A percentile compares a stretch with the other conserved stretches of the same genome.
These are phyloP conservation scores for Iris macrosiphon DNA, from an alignment of 106 monocot species.

Conservation along the genomic window DNA sequence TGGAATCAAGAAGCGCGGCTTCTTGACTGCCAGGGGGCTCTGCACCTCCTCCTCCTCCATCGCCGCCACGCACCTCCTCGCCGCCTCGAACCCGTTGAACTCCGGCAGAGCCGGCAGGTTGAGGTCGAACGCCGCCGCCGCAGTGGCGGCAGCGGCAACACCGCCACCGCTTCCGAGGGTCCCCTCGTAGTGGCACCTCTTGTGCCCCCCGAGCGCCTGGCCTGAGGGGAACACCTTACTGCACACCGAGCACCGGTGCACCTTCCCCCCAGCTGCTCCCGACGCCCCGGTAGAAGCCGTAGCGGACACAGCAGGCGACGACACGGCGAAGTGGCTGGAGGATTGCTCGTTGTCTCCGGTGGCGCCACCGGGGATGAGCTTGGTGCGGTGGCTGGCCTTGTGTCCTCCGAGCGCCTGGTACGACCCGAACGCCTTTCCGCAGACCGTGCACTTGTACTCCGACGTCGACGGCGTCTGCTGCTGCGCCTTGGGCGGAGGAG, in stretches of 20 bases:
- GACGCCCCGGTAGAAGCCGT: neutral
- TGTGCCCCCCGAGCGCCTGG: conserved; percentile 53
- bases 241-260: conserved; percentile 41
- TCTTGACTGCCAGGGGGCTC: conserved; percentile 40
- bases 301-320: neutral
- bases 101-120: conserved; percentile 50
- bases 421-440: conserved; percentile 62
- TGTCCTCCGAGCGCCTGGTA: conserved; percentile 70
- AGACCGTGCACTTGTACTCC: conserved; percentile 41
- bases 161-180: conserved; percentile 13
- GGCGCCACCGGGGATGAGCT: neutral
- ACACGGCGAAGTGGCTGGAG: neutral
- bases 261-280: neutral
- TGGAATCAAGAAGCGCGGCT: conserved; percentile 22
- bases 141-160: neutral
- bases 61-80: conserved; percentile 2
- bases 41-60: conserved; percentile 46
- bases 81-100: conserved; percentile 2
- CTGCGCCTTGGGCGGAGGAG: no score
- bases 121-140: conserved; percentile 31
- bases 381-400: conserved; percentile 48
- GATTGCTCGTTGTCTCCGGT: neutral
- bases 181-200: conserved; percentile 49
- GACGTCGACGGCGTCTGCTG: neutral
- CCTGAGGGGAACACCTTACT: conserved; percentile 37